Percentiles rank a stretch among this genome's conserved stretches.
Conservation (phyloP, 331 rosid species). For the Spiraea crenata region DNA sequence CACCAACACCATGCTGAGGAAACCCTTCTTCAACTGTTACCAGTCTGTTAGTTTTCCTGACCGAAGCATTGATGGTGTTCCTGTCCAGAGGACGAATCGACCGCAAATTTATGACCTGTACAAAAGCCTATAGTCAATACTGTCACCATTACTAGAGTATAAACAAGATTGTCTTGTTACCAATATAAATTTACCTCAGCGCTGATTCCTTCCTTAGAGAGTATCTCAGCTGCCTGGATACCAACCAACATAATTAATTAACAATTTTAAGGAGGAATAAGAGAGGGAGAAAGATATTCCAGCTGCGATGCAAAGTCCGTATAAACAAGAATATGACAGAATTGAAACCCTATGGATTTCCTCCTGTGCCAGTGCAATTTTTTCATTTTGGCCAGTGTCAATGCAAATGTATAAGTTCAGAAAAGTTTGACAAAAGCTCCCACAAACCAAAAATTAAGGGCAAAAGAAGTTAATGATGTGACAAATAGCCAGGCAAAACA, state of each 20-base stretch:
- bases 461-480: background rate
- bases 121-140: slow-evolving; percentile 14
- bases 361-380: background rate
- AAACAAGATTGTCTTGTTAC: background rate
- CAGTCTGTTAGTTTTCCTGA: slow-evolving; percentile 87
- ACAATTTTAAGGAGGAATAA: background rate
- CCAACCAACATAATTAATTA: slow-evolving; percentile 32
- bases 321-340: background rate
- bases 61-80: slow-evolving; percentile 83
- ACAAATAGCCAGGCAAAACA: background rate
- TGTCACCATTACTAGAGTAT: slow-evolving; percentile 9
- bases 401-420: background rate
- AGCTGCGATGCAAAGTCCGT: background rate
- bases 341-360: background rate
- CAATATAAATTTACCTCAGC: slow-evolving; percentile 69
- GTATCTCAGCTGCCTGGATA: slow-evolving; percentile 84
- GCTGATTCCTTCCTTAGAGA: slow-evolving; percentile 81
- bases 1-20: slow-evolving; percentile 99
- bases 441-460: background rate
- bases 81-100: slow-evolving; percentile 95
- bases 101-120: slow-evolving; percentile 81
- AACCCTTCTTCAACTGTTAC: slow-evolving; percentile 97
- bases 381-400: background rate
- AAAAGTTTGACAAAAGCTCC: background rate
- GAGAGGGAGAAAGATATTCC: slow-evolving; percentile 8